Conservation (phyloP, 83 land plant genomes). For the Thuja plicata region DNA sequence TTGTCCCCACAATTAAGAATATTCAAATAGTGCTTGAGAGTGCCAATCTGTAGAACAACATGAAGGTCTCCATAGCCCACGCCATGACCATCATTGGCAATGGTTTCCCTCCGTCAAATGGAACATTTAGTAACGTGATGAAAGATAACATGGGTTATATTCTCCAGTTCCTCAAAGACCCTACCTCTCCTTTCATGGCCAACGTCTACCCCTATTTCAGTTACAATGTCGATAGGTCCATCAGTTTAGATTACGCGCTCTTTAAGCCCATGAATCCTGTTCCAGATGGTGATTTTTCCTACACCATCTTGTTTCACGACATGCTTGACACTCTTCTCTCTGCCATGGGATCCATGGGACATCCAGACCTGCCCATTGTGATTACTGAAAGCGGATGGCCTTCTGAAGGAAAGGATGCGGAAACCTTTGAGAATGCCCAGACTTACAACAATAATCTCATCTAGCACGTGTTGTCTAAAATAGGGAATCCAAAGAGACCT, state of each 20-base stretch:
- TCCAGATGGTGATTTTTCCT: conserved; percentile 56
- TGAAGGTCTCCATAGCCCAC: conserved; percentile 70
- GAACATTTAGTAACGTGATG: conserved; percentile 12
- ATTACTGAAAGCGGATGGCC: conserved; percentile 79
- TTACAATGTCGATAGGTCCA: conserved; percentile 40
- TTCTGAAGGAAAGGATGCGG: conserved; percentile 24
- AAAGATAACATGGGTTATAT: conserved; percentile 42
- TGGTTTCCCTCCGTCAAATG: conserved; percentile 79
- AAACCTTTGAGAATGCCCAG: conserved; percentile 42
- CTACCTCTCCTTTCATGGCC: conserved; percentile 66
- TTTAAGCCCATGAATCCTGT: conserved; percentile 48
- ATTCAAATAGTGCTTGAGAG: too few relatives aligned
- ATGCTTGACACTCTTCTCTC: conserved; percentile 61
- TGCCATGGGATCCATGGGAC: conserved; percentile 63
- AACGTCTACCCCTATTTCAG: conserved; percentile 66
- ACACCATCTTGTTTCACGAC: conserved; percentile 69
- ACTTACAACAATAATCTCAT: conserved; percentile 38
- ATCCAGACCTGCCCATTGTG: conserved; percentile 38
- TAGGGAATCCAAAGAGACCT: conserved; percentile 53
- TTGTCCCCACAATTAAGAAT: too few relatives aligned
- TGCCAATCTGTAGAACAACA: too few relatives aligned
- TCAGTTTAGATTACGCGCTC: conserved; percentile 52
- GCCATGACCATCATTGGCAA: conserved; percentile 42
- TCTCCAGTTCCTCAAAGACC: conserved; percentile 56
- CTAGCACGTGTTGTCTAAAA: background rate